Evolutionary conservation across 192 early-diverging fungal genomes (phyloP), one percentile per base, ranked within the genome.

Genomic region (Pilobolus umbonatus): DNA sequence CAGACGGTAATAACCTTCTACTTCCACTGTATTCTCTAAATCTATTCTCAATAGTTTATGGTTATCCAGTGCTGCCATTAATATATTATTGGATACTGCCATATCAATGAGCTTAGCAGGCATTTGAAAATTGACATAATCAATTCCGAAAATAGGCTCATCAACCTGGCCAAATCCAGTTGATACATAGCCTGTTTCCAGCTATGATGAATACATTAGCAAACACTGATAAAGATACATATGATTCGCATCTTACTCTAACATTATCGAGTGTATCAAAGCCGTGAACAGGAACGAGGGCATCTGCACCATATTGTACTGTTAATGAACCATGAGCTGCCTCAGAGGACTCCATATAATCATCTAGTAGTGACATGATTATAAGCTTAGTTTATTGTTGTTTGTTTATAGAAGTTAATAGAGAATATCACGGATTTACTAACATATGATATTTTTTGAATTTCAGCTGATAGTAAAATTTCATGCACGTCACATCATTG

Each of bases 81-180:
- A 76, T 10, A 89, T 80, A 65, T 95, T 89, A 72, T 89, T 93
- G 42, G 90, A 80, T 8, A 96, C 92, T 0, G 79, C 84, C 65
- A 91, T 71, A 22, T 85, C 80, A 5, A 85, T 76, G 9, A 98
- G 75, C 26, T 75, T 68, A 12, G 81, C 86, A 9, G 93, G 88
- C 57, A 95, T 86, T 42, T 85, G 82, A 57, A 95, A 95, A 63
- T 95, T 90, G 47, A 98, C 94, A 25, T 80, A 79, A 69, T 92
- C 93, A 21, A 98, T 78, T 6, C 82, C 79, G 60, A 98, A 98
- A 55, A 90, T 83, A 31, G 68, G 70, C 8, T 63, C 61, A 29
- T 80, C 78, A 31, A 76, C 63, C 5, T 83, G 74, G 0, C 60
- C 60, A 43, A 80, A 65, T 10, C 78, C 78, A 28, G 76, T 67